Percentiles rank a stretch among this genome's conserved stretches.
Evolutionary conservation across 139 green algal genomes (phyloP).

Genomic region (Coccomyxa sp.): DNA sequence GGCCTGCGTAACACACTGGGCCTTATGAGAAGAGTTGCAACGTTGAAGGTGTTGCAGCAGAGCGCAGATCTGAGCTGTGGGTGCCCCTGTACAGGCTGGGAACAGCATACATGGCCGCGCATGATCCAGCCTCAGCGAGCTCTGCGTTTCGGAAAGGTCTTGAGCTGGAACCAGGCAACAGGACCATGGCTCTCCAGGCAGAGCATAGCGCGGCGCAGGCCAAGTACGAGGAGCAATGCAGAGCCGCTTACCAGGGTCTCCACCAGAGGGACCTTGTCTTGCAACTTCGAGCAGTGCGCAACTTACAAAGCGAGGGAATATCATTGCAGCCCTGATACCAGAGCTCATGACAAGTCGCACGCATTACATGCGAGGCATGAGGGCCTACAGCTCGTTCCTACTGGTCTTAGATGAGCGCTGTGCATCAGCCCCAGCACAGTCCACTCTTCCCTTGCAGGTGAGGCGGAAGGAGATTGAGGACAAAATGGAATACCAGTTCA

Average conservation of each 20-base stretch:
- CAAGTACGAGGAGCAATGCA: neutral
- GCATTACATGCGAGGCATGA: neutral
- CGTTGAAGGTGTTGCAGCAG: constrained; percentile 13
- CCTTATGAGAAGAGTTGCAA: too few species aligned
- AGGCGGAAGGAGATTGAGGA: constrained; percentile 26
- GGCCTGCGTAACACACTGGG: neutral
- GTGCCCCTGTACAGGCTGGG: neutral
- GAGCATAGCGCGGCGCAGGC: neutral
- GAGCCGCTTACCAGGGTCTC: neutral
- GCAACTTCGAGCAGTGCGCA: constrained; percentile 27
- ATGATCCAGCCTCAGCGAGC: neutral
- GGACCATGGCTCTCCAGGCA: constrained; percentile 3
- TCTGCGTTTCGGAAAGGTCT: constrained; percentile 10
- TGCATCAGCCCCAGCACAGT: neutral
- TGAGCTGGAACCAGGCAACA: constrained; percentile 21
- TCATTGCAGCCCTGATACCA: neutral
- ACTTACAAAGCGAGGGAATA: neutral
- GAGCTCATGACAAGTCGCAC: neutral
- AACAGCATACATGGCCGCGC: neutral
- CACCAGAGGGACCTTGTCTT: constrained; percentile 25
- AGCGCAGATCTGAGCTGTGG: neutral
- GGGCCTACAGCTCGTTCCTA: neutral
- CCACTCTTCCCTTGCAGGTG: constrained; percentile 7
- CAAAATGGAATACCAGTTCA: constrained; percentile 54
- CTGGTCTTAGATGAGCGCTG: neutral